Conservation (phyloP, 1,284 basidiomycete species). For the Schizophyllum amplum region DNA sequence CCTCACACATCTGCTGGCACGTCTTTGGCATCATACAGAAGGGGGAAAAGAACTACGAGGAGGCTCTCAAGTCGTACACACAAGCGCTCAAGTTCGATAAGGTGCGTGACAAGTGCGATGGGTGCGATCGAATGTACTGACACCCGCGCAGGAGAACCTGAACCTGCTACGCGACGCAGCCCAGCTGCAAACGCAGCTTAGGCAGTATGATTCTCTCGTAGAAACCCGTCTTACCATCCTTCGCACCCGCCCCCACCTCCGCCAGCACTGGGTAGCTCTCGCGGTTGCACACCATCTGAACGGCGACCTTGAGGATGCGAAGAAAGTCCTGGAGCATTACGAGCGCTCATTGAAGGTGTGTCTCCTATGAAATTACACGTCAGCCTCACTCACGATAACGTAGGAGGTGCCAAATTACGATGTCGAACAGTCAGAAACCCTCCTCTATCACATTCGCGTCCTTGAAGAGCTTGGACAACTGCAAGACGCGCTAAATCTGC, state of each 20-base stretch:
- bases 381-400: constrained; percentile 1
- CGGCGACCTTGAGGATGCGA: constrained; percentile 67
- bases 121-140: constrained; percentile 2
- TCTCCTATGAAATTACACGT: constrained; percentile 1
- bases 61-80: constrained; percentile 79
- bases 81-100: constrained; percentile 85
- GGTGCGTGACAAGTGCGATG: constrained; percentile 35
- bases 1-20: constrained; percentile 97
- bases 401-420: constrained; percentile 74
- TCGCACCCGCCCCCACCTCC: constrained; percentile 72
- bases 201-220: constrained; percentile 74
- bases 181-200: constrained; percentile 85
- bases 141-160: constrained; percentile 69
- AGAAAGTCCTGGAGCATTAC: constrained; percentile 67
- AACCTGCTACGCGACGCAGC: constrained; percentile 92
- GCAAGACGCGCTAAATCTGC: constrained; percentile 49
- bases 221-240: constrained; percentile 82
- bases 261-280: constrained; percentile 87
- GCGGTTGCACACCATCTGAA: constrained; percentile 87
- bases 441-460: constrained; percentile 77
- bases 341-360: constrained; percentile 55
- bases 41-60: constrained; percentile 86
- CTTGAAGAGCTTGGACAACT: constrained; percentile 72
- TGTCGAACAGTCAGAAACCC: constrained; percentile 79
- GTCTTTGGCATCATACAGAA: constrained; percentile 93